These are phyloP conservation scores for Odontarrhena argentea DNA, from an alignment of 345 rosid species.

Conservation along the genomic window DNA sequence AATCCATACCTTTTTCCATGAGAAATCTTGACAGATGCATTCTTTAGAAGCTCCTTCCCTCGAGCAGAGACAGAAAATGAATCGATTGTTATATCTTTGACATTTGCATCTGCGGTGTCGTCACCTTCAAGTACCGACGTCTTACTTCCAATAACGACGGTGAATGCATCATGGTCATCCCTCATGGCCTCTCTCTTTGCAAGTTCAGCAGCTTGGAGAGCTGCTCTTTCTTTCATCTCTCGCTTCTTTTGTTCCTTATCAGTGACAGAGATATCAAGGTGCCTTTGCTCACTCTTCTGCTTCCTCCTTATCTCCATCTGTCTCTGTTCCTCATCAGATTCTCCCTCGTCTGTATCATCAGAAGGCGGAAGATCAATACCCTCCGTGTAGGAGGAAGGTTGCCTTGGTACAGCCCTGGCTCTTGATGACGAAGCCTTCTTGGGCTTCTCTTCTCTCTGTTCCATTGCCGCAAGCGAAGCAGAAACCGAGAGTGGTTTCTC, in stretches of 20 bases:
- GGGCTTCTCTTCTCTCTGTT: conserved; percentile 69
- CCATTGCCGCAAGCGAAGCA: conserved; percentile 86
- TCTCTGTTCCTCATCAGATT: conserved; percentile 54
- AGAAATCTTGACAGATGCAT: conserved; percentile 83
- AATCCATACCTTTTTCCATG: conserved; percentile 97
- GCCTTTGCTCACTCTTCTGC: conserved; percentile 54
- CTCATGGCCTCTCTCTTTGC: conserved; percentile 81
- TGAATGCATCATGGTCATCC: conserved; percentile 94
- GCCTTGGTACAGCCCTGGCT: conserved; percentile 50
- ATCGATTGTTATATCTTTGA: conserved; percentile 76
- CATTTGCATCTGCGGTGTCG: conserved; percentile 87
- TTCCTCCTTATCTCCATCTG: conserved; percentile 49
- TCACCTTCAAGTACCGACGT: conserved; percentile 88
- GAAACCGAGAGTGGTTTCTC: conserved; percentile 68
- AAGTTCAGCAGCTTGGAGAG: conserved; percentile 53
- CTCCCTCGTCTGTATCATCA: conserved; percentile 71
- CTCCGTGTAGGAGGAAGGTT: conserved; percentile 67
- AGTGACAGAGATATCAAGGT: conserved; percentile 57
- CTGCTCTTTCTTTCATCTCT: conserved; percentile 68
- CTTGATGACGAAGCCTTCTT: conserved; percentile 73
- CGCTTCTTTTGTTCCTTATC: conserved; percentile 86
- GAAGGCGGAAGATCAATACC: conserved; percentile 90
- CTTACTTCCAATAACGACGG: conserved; percentile 90
- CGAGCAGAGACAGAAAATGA: conserved; percentile 94
- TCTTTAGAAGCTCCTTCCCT: conserved; percentile 89